Percentiles rank a stretch among this genome's conserved stretches.
Evolutionary conservation across 805 yeast genomes (phyloP).

Genomic region (Trichomonascus vanleenenianus): DNA sequence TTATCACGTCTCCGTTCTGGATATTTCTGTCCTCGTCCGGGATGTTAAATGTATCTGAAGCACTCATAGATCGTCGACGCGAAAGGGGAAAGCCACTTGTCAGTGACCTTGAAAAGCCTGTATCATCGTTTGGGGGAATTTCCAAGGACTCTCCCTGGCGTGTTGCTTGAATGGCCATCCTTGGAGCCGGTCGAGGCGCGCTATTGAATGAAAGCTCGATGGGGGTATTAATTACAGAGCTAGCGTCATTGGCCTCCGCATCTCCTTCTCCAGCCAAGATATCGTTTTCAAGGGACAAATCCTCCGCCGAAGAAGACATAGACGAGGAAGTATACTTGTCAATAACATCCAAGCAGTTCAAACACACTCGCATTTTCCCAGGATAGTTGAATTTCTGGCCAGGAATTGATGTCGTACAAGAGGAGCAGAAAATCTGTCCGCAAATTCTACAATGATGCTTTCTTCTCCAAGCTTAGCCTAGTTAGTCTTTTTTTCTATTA

Average conservation of each 20-base stretch:
- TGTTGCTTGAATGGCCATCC: constrained; percentile 76
- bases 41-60: background rate
- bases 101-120: background rate
- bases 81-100: too few species aligned
- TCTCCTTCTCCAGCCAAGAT: background rate
- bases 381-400: constrained; percentile 55
- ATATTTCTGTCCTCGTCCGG: background rate
- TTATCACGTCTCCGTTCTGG: constrained; percentile 3
- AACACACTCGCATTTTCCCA: constrained; percentile 72
- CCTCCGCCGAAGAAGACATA: constrained; percentile 6
- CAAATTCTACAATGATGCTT: constrained; percentile 94
- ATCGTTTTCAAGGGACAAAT: background rate
- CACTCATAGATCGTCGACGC: background rate
- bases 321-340: constrained; percentile 46
- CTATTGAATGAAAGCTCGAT: constrained; percentile 23
- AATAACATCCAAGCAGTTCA: constrained; percentile 55
- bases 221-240: constrained; percentile 13
- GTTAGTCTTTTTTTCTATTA: background rate
- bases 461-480: constrained; percentile 58
- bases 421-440: constrained; percentile 88
- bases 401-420: constrained; percentile 66
- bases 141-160: constrained; percentile 73
- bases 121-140: constrained; percentile 33
- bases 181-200: constrained; percentile 48
- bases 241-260: constrained; percentile 6